A percentile compares a stretch with the other conserved stretches of the same genome.
Conservation (phyloP, 805 yeast species). For the Ogataea siamensis region DNA sequence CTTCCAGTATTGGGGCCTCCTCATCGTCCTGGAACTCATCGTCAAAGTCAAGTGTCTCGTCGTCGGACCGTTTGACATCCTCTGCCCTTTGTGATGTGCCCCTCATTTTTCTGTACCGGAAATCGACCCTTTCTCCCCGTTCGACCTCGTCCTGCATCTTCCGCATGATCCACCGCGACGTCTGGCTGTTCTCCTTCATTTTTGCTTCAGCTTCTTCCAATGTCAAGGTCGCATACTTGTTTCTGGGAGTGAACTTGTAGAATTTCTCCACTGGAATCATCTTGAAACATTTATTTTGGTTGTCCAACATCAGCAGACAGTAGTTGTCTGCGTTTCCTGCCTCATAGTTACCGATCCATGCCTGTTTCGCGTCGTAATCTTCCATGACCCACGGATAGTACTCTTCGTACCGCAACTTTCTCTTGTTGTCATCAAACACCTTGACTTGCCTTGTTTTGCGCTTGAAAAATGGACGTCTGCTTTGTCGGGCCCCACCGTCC, state of each 20-base stretch:
- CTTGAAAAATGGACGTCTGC: constrained; percentile 56
- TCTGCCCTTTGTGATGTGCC: constrained; percentile 33
- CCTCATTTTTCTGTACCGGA: constrained; percentile 48
- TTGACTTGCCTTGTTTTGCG: constrained; percentile 83
- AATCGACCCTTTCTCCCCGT: constrained; percentile 51
- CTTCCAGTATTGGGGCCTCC: constrained; percentile 97
- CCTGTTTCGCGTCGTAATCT: constrained; percentile 90
- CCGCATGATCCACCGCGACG: constrained; percentile 95
- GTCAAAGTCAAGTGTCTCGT: constrained; percentile 90
- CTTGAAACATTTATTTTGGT: constrained; percentile 70
- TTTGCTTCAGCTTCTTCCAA: constrained; percentile 95
- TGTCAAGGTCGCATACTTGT: constrained; percentile 89
- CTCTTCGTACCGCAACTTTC: constrained; percentile 89
- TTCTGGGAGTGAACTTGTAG: constrained; percentile 89
- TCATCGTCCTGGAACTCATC: constrained; percentile 99
- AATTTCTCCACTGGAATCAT: constrained; percentile 95
- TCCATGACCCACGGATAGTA: constrained; percentile 98
- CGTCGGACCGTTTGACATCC: constrained; percentile 55
- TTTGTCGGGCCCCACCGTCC: constrained; percentile 82
- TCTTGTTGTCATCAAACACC: constrained; percentile 76
- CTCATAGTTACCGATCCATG: constrained; percentile 95
- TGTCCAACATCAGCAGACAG: constrained; percentile 80
- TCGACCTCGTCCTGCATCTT: constrained; percentile 70
- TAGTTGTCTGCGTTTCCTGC: constrained; percentile 85
- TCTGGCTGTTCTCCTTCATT: constrained; percentile 71